Evolutionary conservation across 306 rosid genomes (phyloP), one percentile per base, ranked within the genome.

Genomic region (Begonia loranthoides): DNA sequence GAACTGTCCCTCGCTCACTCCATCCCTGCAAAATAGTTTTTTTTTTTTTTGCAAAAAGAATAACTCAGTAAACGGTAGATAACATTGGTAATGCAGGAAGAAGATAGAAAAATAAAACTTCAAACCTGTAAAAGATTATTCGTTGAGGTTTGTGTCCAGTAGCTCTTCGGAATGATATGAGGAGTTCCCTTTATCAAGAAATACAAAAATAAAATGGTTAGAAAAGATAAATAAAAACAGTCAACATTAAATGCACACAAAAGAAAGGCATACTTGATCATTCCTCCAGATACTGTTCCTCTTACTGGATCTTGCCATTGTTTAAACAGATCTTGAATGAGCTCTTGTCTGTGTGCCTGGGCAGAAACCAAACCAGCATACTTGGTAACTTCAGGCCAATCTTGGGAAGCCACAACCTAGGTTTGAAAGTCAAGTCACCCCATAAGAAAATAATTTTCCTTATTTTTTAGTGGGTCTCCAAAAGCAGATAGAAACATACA

Each of bases 341-440:
- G 94, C 66, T 92, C 99, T 57, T 87, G 99, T 15, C 99, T 64
- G 69, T 92, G 99, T 16, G 94, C 93, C 79, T 92, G 99, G 49
- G 99, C 94, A 67, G 94, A 86, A 13, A 92, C 99, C 66, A 92
- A 64, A 55, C 96, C 96, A 67, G 96, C 92, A 67, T 92, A 92
- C 73, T 86, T 92, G 0, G 99, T 92, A 43, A 92, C 65, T 75
- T 92, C 99, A 0, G 99, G 99, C 88, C 94, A 92, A 60, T 92
- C 99, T 83, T 92, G 99, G 13, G 99, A 92, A 12, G 99, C 99
- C 68, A 92, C 99, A 67, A 92, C 99, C 99, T 92, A 51, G 5
- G 55, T 45, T 46, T 28, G 8, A 46, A 7, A 3, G 22, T 22
- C 3, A 21, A 10, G 9, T 22, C 9, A 8, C 36, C 41, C 28